phyloP scores from a whole-genome alignment of 1,139 yeast species.

The Lodderomyces margitis region DNA sequence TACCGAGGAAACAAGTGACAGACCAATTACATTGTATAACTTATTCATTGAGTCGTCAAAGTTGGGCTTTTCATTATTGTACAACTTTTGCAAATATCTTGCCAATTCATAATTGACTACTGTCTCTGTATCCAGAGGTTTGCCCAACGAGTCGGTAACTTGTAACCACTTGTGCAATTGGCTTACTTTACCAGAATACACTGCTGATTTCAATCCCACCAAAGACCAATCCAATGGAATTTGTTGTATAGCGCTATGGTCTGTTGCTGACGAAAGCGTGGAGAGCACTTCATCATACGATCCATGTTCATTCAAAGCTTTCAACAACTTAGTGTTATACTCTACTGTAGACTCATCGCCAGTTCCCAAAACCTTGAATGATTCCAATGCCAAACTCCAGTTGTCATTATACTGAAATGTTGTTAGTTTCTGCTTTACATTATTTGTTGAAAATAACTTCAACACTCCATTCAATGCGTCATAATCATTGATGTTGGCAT shows the following conservation, averaged over 20 bases:
- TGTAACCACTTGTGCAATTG: conserved; percentile 58
- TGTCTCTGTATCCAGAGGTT: conserved; percentile 50
- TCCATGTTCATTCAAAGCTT: conserved; percentile 42
- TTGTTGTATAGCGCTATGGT: conserved; percentile 21
- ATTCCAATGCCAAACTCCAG: conserved; percentile 86
- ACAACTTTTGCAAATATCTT: conserved; percentile 50
- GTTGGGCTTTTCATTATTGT: conserved; percentile 24
- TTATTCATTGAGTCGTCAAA: conserved; percentile 43
- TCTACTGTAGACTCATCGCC: conserved; percentile 11
- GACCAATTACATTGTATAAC: conserved; percentile 58
- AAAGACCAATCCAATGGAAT: conserved; percentile 56
- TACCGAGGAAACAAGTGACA: conserved; percentile 56
- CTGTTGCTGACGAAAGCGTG: conserved; percentile 29
- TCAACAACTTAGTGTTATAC: conserved; percentile 35
- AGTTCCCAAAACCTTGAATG: conserved; percentile 66
- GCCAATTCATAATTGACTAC: conserved; percentile 68
- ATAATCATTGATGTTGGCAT: conserved; percentile 82
- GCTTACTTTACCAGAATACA: conserved; percentile 56
- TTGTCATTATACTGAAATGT: conserved; percentile 83
- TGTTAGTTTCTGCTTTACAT: conserved; percentile 67
- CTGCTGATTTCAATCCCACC: conserved; percentile 74
- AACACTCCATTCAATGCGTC: conserved; percentile 90
- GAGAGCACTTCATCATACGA: conserved; percentile 42
- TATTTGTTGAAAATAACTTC: conserved; percentile 67
- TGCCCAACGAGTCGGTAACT: conserved; percentile 34